Percentiles rank a stretch among this genome's conserved stretches.
Conservation (phyloP, 129 eudicot genomes). For the Ambrosia trifida region DNA sequence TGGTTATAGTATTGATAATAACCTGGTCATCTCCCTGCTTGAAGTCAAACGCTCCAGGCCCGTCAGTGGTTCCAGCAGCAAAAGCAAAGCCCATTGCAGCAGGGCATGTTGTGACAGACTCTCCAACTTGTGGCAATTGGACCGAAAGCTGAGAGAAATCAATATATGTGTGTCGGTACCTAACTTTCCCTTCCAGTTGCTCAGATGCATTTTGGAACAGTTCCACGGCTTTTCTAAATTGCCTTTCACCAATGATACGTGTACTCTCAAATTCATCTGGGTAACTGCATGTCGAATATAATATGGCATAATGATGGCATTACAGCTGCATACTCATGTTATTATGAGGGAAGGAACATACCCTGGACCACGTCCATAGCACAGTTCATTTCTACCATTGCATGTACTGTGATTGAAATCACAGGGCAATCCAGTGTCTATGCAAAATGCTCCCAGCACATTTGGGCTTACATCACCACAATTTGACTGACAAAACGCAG, state of each 20-base stretch:
- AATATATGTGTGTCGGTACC: slow-evolving; percentile 44
- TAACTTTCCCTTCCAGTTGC: slow-evolving; percentile 39
- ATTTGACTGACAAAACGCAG: slow-evolving; percentile 66
- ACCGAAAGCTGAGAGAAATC: slow-evolving; percentile 50
- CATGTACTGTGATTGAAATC: slow-evolving; percentile 64
- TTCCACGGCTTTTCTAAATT: slow-evolving; percentile 47
- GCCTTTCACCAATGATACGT: slow-evolving; percentile 56
- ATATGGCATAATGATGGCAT: background rate
- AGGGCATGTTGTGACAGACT: slow-evolving; percentile 51
- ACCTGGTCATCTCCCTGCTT: slow-evolving; percentile 62
- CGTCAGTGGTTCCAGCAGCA: slow-evolving; percentile 74
- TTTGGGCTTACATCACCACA: slow-evolving; percentile 67
- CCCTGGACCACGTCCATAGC: slow-evolving; percentile 72
- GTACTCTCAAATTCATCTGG: slow-evolving; percentile 68
- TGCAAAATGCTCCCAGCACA: slow-evolving; percentile 65
- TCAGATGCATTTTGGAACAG: slow-evolving; percentile 49
- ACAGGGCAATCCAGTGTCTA: slow-evolving; percentile 59
- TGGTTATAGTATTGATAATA: background rate
- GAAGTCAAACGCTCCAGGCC: slow-evolving; percentile 67
- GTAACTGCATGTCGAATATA: slow-evolving; percentile 31
- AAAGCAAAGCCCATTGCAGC: slow-evolving; percentile 69
- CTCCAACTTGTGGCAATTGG: slow-evolving; percentile 21
- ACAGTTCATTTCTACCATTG: slow-evolving; percentile 47
- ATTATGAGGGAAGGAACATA: slow-evolving; percentile 19
- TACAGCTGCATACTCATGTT: background rate